phyloP scores from a whole-genome alignment of 2,329 filamentous ascomycete species.

The Calonectria pteridis region DNA sequence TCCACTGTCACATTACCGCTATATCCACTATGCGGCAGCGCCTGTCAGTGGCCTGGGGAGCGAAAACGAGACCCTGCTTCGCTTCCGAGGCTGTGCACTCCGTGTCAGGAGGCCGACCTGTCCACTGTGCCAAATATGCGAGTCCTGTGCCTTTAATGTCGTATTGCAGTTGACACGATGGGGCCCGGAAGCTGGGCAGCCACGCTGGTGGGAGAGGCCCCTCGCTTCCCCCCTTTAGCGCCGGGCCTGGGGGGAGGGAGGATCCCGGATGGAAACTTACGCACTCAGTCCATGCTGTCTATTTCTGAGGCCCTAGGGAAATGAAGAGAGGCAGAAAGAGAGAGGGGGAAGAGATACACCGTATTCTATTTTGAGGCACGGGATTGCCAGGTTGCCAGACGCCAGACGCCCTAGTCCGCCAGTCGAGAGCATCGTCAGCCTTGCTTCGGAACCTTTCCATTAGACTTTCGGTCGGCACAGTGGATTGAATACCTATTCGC shows the following conservation, averaged over 20 bases:
- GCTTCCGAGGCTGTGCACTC: conserved; percentile 20
- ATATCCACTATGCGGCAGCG: background rate
- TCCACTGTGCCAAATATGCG: background rate
- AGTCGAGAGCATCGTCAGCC: background rate
- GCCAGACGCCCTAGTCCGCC: background rate
- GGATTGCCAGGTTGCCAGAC: background rate
- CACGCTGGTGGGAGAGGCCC: background rate
- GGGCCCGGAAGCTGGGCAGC: conserved; percentile 9
- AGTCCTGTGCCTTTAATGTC: conserved; percentile 10
- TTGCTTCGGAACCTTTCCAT: background rate
- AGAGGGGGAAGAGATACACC: background rate
- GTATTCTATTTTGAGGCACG: background rate
- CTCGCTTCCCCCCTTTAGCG: conserved; percentile 17
- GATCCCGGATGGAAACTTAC: background rate
- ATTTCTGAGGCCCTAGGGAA: conserved; percentile 3
- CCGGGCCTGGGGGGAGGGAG: background rate
- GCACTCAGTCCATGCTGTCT: background rate
- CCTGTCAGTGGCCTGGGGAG: background rate
- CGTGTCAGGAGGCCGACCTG: background rate
- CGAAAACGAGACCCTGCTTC: background rate
- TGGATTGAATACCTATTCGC: background rate
- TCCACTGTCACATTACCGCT: background rate
- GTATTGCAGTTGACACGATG: conserved; percentile 16
- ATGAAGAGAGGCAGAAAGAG: background rate
- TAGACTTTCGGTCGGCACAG: background rate